A percentile compares a stretch with the other conserved stretches of the same genome.
Evolutionary conservation across 2,329 filamentous ascomycete species (phyloP).

Genomic region (Fusarium sp.): DNA sequence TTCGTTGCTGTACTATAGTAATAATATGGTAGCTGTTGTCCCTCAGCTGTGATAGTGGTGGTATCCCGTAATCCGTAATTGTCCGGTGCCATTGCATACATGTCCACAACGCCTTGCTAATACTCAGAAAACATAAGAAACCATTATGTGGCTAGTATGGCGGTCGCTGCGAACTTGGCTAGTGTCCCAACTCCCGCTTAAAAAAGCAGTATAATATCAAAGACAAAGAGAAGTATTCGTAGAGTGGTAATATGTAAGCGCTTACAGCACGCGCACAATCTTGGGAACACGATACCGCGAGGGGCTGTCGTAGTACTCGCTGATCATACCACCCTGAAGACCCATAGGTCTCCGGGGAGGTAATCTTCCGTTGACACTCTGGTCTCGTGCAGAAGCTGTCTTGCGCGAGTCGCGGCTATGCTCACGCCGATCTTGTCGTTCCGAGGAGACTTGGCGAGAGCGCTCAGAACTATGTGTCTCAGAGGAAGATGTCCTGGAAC

Average conservation of each 20-base stretch:
- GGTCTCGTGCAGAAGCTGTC: constrained; percentile 10
- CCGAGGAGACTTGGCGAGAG: constrained; percentile 29
- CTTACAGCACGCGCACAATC: constrained; percentile 33
- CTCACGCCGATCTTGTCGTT: constrained; percentile 24
- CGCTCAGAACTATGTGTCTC: constrained; percentile 24
- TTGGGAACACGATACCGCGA: constrained; percentile 36
- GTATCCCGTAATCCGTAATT: constrained; percentile 30
- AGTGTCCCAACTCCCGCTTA: constrained; percentile 15
- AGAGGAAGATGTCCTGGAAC: constrained; percentile 26
- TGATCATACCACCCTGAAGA: constrained; percentile 31
- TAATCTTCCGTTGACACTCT: constrained; percentile 11
- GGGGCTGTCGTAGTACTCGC: constrained; percentile 38
- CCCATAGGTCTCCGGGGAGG: constrained; percentile 19
- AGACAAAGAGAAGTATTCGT: constrained; percentile 15
- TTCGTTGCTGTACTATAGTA: constrained; percentile 24
- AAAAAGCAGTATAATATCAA: neutral
- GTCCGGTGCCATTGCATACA: constrained; percentile 9
- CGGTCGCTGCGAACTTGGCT: constrained; percentile 5
- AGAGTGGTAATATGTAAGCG: neutral
- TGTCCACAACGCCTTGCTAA: constrained; percentile 35
- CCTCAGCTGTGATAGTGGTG: constrained; percentile 22
- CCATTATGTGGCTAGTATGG: constrained; percentile 21
- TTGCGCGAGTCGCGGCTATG: constrained; percentile 26
- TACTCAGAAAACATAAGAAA: constrained; percentile 12
- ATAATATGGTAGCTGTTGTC: constrained; percentile 27